Evolutionary conservation across 495 filamentous ascomycete genomes (phyloP).

Genomic region (Thermothielavioides terrestris): DNA sequence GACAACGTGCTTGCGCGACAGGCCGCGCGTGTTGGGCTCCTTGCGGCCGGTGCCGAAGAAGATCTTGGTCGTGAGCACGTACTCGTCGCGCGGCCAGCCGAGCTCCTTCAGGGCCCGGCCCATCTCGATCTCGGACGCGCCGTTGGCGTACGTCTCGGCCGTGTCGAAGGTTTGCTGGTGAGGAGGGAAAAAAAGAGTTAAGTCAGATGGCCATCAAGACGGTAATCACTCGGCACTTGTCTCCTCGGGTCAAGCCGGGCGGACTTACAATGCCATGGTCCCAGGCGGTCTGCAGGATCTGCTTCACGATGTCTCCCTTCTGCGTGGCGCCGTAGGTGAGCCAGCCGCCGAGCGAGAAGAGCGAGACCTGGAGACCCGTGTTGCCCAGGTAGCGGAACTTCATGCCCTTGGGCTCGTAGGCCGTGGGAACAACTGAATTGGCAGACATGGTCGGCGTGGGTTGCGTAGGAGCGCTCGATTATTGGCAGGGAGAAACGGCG

Average conservation of each 20-base stretch:
- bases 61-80: slow-evolving; percentile 82
- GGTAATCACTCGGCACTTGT: no score
- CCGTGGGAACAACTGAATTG: slow-evolving; percentile 27
- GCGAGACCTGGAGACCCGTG: slow-evolving; percentile 60
- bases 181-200: not conserved
- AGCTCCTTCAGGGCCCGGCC: slow-evolving; percentile 59
- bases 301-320: slow-evolving; percentile 37
- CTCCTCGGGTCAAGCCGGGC: not conserved
- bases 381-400: slow-evolving; percentile 61
- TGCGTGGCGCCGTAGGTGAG: slow-evolving; percentile 37
- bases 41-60: slow-evolving; percentile 30
- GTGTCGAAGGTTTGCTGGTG: slow-evolving; percentile 51
- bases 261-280: slow-evolving; percentile 40
- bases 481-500: no score
- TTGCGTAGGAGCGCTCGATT: no score
- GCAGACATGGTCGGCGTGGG: slow-evolving; percentile 13
- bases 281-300: slow-evolving; percentile 41
- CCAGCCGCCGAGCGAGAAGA: slow-evolving; percentile 59
- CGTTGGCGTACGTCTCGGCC: slow-evolving; percentile 54
- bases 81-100: slow-evolving; percentile 68
- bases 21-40: slow-evolving; percentile 58
- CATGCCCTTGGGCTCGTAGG: slow-evolving; percentile 50
- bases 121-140: slow-evolving; percentile 67
- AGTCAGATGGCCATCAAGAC: no score
- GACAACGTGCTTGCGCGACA: slow-evolving; percentile 67